Evolutionary conservation across 169 alveolate genomes (phyloP).

Genomic region (Plasmodium knowlesi): DNA sequence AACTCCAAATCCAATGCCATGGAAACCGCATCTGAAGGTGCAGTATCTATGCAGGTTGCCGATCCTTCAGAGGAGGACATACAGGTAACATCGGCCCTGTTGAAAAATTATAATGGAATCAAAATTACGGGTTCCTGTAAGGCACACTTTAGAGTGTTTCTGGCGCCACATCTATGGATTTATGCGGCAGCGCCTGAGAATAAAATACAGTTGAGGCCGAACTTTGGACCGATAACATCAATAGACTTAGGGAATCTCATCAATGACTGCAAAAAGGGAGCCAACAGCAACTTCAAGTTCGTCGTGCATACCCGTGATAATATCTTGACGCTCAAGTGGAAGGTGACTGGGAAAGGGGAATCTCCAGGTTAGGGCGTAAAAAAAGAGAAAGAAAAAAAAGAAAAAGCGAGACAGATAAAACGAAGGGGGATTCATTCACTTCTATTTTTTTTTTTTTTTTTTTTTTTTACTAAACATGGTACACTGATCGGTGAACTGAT

Average conservation of each 20-base stretch:
- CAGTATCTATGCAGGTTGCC: neutral
- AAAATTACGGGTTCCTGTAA: conserved; percentile 5
- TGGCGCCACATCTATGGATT: neutral
- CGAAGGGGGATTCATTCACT: neutral
- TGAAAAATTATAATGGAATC: neutral
- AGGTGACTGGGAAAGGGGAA: neutral
- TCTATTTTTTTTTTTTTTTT: neutral
- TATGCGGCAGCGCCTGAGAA: neutral
- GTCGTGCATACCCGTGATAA: neutral
- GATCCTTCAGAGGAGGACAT: neutral
- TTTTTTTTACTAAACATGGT: neutral
- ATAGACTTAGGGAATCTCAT: neutral
- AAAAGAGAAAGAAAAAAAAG: neutral
- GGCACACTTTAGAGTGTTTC: neutral
- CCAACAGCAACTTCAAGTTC: neutral
- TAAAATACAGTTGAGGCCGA: neutral
- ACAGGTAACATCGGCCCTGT: neutral
- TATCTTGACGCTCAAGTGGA: neutral
- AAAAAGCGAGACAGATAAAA: neutral
- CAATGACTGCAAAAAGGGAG: neutral
- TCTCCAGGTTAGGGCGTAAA: neutral
- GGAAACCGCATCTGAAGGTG: neutral
- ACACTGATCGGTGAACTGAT: neutral
- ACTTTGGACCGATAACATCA: neutral
- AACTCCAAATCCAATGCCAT: neutral